A percentile compares a stretch with the other conserved stretches of the same genome.
Evolutionary conservation across 2,329 filamentous ascomycete species (phyloP).

Genomic region (Stachybotrys elegans): DNA sequence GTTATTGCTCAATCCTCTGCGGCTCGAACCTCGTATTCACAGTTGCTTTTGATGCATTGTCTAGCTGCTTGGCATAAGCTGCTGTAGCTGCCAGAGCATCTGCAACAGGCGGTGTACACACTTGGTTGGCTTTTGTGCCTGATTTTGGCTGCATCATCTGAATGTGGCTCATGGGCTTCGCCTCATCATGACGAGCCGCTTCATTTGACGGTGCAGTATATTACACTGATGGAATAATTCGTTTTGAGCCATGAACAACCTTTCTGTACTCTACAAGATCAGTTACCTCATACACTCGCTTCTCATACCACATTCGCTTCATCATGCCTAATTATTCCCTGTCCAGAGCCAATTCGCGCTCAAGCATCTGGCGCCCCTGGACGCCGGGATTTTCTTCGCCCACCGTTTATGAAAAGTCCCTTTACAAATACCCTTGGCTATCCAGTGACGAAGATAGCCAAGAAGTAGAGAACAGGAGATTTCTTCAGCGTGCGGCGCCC

Average conservation of each 20-base stretch:
- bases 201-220: background rate
- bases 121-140: background rate
- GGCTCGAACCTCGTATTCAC: background rate
- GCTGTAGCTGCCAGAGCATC: too few relatives aligned
- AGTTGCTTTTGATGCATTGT: background rate
- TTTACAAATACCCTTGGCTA: slow-evolving; percentile 24
- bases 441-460: background rate
- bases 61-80: background rate
- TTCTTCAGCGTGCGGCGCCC: slow-evolving; percentile 3
- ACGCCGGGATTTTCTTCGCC: slow-evolving; percentile 15
- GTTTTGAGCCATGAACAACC: background rate
- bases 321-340: slow-evolving; percentile 10
- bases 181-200: background rate
- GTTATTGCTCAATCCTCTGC: background rate
- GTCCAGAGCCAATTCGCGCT: slow-evolving; percentile 16
- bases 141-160: background rate
- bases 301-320: background rate
- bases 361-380: slow-evolving; percentile 23
- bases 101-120: too few relatives aligned
- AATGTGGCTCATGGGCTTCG: background rate
- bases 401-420: slow-evolving; percentile 21
- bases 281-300: background rate
- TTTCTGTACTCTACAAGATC: background rate
- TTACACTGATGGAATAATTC: too few relatives aligned
- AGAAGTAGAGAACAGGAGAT: background rate